Evolutionary conservation across 345 rosid species (phyloP).

Genomic region (Arabis hirsuta): DNA sequence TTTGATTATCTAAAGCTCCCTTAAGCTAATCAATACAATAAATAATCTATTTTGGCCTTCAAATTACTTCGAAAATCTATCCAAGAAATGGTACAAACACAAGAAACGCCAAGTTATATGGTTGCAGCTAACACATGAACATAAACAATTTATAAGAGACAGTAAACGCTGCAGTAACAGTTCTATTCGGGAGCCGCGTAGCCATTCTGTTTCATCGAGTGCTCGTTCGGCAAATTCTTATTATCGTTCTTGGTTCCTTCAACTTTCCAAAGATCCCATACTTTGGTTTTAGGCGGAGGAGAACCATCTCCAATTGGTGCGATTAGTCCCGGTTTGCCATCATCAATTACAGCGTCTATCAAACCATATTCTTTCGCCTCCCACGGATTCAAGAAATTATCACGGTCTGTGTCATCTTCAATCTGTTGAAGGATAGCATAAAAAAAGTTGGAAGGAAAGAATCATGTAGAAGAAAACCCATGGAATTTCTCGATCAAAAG

Average conservation of each 20-base stretch:
- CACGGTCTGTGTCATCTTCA: constrained; percentile 78
- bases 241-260: constrained; percentile 68
- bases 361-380: constrained; percentile 94
- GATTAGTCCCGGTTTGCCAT: constrained; percentile 90
- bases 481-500: not conserved
- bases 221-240: constrained; percentile 68
- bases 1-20: too few relatives aligned
- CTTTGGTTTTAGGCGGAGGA: constrained; percentile 73
- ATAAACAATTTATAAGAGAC: not conserved
- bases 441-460: not conserved
- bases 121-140: constrained; percentile 17
- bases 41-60: constrained; percentile 4
- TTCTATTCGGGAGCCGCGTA: constrained; percentile 34
- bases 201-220: constrained; percentile 42
- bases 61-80: constrained; percentile 25
- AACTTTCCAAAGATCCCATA: constrained; percentile 75
- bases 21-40: constrained; percentile 1
- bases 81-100: constrained; percentile 29
- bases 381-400: constrained; percentile 91
- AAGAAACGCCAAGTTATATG: not conserved
- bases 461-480: not conserved
- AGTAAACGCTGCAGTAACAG: constrained; percentile 25
- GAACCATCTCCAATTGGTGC: constrained; percentile 70
- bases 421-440: constrained; percentile 49
- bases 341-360: constrained; percentile 81